phyloP scores from a whole-genome alignment of 106 monocot species.

The Platanthera guangdongensis region DNA sequence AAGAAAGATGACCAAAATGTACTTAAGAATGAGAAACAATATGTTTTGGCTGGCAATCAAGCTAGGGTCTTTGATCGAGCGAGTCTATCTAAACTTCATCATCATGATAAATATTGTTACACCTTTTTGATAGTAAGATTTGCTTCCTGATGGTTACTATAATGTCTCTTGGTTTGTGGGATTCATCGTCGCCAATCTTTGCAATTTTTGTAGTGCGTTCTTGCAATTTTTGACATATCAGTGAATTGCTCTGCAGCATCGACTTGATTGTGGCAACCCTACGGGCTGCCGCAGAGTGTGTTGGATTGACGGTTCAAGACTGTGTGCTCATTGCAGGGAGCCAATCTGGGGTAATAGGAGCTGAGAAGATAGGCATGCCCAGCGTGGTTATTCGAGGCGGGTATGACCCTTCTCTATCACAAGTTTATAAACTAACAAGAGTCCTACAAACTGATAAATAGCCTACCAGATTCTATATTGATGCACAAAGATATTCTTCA shows the following conservation, averaged over 20 bases:
- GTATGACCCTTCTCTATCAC: constrained; percentile 17
- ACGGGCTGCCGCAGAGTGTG: constrained; percentile 84
- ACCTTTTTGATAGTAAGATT: no score
- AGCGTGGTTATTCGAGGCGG: constrained; percentile 83
- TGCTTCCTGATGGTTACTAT: no score
- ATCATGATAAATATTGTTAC: no score
- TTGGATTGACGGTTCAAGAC: constrained; percentile 47
- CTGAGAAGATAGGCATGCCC: constrained; percentile 84
- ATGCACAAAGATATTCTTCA: not conserved
- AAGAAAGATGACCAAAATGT: no score
- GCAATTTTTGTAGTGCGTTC: not conserved
- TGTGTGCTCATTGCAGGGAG: constrained; percentile 81
- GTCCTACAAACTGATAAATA: not conserved
- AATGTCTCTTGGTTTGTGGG: no score
- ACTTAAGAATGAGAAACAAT: no score
- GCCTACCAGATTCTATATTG: not conserved
- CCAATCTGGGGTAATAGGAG: constrained; percentile 75
- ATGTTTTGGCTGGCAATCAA: no score
- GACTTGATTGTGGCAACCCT: constrained; percentile 59
- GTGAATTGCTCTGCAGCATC: constrained; percentile 39
- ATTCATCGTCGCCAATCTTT: not conserved
- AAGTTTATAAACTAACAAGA: not conserved
- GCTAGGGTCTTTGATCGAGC: no score
- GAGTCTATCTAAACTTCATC: no score
- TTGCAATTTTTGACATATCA: not conserved